phyloP scores from a whole-genome alignment of 805 yeast species.

The Yamadazyma sp. region DNA sequence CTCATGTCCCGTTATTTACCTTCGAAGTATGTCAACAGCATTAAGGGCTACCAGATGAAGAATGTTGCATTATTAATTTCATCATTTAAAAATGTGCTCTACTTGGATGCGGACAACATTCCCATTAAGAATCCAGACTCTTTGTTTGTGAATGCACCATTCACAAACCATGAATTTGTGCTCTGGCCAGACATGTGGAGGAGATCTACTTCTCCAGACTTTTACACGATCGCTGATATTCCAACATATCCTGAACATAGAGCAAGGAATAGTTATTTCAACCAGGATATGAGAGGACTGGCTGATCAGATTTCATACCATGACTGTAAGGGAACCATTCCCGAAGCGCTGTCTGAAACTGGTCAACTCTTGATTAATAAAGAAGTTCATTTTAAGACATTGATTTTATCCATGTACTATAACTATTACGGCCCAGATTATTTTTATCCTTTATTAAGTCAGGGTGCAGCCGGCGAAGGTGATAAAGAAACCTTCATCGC shows the following conservation, averaged over 20 bases:
- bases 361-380: constrained; percentile 40
- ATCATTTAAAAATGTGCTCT: constrained; percentile 35
- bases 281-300: constrained; percentile 30
- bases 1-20: constrained; percentile 51
- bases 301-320: constrained; percentile 37
- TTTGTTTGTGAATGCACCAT: constrained; percentile 36
- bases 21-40: constrained; percentile 16
- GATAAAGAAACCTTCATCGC: constrained; percentile 45
- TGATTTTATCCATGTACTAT: constrained; percentile 37
- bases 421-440: constrained; percentile 37
- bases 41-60: constrained; percentile 36
- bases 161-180: constrained; percentile 25
- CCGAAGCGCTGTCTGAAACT: constrained; percentile 41
- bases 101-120: constrained; percentile 41
- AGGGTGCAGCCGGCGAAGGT: constrained; percentile 46
- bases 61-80: constrained; percentile 37
- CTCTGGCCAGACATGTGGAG: constrained; percentile 47
- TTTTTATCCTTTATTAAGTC: constrained; percentile 38
- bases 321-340: constrained; percentile 57
- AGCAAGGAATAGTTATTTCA: constrained; percentile 28
- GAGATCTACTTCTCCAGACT: constrained; percentile 38
- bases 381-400: constrained; percentile 29
- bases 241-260: constrained; percentile 20
- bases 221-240: constrained; percentile 34
- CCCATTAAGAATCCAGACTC: constrained; percentile 37